These are phyloP conservation scores for Diaporthe vexans DNA, from an alignment of 2,329 filamentous ascomycete species.

Conservation along the genomic window DNA sequence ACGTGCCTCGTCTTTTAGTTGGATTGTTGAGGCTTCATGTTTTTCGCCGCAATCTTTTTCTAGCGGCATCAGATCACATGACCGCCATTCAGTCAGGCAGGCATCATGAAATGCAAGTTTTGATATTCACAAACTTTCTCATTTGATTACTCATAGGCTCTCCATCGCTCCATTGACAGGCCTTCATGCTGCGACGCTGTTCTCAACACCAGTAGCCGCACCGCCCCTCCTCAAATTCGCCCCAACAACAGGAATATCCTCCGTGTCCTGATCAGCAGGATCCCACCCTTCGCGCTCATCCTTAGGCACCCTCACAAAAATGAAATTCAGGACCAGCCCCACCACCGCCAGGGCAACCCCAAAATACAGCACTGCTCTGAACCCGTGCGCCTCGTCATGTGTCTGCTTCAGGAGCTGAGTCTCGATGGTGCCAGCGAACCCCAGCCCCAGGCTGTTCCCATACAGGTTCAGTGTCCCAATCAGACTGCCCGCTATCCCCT, in stretches of 20 bases:
- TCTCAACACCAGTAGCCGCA: conserved; percentile 28
- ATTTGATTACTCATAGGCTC: background rate
- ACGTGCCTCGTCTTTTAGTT: no score
- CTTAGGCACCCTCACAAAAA: conserved; percentile 57
- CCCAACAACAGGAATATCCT: conserved; percentile 14
- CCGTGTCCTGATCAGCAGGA: conserved; percentile 5
- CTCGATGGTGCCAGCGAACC: conserved; percentile 54
- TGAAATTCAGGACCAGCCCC: conserved; percentile 52
- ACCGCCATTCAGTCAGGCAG: background rate
- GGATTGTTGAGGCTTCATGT: no score
- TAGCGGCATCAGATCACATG: background rate
- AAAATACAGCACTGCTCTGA: conserved; percentile 58
- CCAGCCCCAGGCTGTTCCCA: conserved; percentile 50
- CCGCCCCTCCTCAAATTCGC: conserved; percentile 8
- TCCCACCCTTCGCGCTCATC: conserved; percentile 55
- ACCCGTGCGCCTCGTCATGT: conserved; percentile 49
- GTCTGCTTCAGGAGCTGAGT: conserved; percentile 39
- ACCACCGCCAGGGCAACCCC: conserved; percentile 52
- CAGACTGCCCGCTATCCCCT: conserved; percentile 65
- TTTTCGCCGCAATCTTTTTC: no score
- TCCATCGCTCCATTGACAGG: no score
- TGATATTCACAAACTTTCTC: background rate
- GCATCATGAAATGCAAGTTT: background rate
- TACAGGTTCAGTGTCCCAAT: conserved; percentile 57
- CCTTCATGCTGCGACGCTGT: background rate